These are phyloP conservation scores for Lactifluus piperatus DNA, from an alignment of 768 basidiomycete genomes.

Conservation along the genomic window DNA sequence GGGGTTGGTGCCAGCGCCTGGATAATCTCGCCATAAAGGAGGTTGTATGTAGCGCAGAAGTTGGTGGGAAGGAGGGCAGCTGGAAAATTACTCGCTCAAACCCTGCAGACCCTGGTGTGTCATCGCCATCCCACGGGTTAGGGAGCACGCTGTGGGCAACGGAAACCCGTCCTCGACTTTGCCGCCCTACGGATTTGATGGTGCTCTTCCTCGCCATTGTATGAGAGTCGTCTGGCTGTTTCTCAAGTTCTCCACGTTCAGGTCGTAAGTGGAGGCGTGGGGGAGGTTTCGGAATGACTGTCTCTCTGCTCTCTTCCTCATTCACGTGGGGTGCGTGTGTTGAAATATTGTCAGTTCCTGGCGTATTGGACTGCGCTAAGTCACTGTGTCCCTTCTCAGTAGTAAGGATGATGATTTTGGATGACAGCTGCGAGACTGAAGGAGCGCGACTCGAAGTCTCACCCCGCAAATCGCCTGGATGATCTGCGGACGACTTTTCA, in stretches of 20 bases:
- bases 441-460: background rate
- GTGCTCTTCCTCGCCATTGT: background rate
- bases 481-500: background rate
- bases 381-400: background rate
- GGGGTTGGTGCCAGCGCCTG: background rate
- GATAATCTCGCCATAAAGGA: background rate
- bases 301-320: background rate
- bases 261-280: background rate
- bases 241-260: background rate
- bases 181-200: background rate
- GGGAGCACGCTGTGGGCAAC: background rate
- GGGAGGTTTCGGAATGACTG: background rate
- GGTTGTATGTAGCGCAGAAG: background rate
- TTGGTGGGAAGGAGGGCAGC: background rate
- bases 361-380: background rate
- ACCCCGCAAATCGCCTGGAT: background rate
- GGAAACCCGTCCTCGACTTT: background rate
- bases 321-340: too few relatives aligned
- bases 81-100: background rate
- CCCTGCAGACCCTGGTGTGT: background rate
- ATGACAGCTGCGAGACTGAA: background rate
- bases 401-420: background rate
- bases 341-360: background rate
- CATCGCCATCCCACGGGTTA: slow-evolving; percentile 7
- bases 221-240: background rate